These are phyloP conservation scores for Pholiota conissans DNA, from an alignment of 768 basidiomycete genomes.

Conservation along the genomic window DNA sequence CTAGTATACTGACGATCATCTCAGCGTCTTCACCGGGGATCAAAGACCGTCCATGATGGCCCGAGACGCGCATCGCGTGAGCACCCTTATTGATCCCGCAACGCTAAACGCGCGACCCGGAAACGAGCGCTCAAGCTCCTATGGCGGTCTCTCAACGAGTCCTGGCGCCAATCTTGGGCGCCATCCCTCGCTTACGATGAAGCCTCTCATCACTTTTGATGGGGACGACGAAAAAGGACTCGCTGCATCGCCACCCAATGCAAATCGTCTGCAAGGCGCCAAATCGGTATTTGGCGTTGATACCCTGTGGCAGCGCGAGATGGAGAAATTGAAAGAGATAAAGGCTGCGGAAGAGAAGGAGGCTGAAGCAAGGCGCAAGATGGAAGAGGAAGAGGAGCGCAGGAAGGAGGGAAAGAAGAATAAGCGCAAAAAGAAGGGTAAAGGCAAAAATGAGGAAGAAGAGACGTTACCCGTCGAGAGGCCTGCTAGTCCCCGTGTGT, in stretches of 20 bases:
- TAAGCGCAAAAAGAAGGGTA: conserved; percentile 49
- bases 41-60: conserved; percentile 93
- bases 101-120: conserved; percentile 49
- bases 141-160: conserved; percentile 30
- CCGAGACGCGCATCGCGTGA: conserved; percentile 52
- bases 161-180: conserved; percentile 33
- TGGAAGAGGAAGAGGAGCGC: conserved; percentile 46
- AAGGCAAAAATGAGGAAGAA: conserved; percentile 20
- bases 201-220: conserved; percentile 69
- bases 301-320: conserved; percentile 89
- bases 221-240: conserved; percentile 44
- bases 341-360: conserved; percentile 66
- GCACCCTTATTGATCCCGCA: conserved; percentile 75
- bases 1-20: background rate
- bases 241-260: conserved; percentile 8
- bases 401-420: conserved; percentile 47
- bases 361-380: conserved; percentile 47
- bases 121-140: conserved; percentile 35
- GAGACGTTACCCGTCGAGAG: background rate
- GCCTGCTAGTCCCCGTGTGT: conserved; percentile 11
- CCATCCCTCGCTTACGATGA: conserved; percentile 52
- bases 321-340: conserved; percentile 76
- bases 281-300: conserved; percentile 94
- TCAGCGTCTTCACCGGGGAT: conserved; percentile 86
- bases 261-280: conserved; percentile 28